phyloP scores from a whole-genome alignment of 805 yeast genomes.

The Candida piceae region DNA sequence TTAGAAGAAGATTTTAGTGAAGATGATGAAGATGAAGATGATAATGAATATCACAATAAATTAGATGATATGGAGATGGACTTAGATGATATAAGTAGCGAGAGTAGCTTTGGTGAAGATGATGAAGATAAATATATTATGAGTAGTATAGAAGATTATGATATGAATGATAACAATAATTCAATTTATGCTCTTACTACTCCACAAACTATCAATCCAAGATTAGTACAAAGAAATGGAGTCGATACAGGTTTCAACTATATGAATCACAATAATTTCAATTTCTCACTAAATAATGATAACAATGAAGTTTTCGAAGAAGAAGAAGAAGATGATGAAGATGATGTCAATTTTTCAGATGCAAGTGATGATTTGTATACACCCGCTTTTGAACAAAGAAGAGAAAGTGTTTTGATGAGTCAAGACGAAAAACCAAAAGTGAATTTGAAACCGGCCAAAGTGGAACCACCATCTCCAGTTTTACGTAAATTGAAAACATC shows the following conservation, averaged over 20 bases:
- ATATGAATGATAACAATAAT: slow-evolving; percentile 5
- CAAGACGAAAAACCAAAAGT: no score
- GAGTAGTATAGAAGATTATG: slow-evolving; percentile 8
- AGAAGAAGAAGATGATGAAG: slow-evolving; percentile 18
- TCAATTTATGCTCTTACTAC: slow-evolving; percentile 26
- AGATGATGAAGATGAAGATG: slow-evolving; percentile 29
- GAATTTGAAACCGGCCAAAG: no score
- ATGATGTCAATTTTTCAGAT: slow-evolving; percentile 19
- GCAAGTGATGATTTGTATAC: slow-evolving; percentile 26
- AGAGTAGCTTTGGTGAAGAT: slow-evolving; percentile 21
- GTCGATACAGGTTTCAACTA: neutral
- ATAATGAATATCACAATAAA: slow-evolving; percentile 20
- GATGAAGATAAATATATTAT: slow-evolving; percentile 17
- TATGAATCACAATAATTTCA: neutral
- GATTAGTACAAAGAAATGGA: slow-evolving; percentile 16
- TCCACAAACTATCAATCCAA: slow-evolving; percentile 24
- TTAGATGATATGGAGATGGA: slow-evolving; percentile 30
- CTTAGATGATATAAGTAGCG: slow-evolving; percentile 25
- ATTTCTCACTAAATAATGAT: neutral
- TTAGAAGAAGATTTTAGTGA: slow-evolving; percentile 27
- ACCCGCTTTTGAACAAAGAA: slow-evolving; percentile 27
- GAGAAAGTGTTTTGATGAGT: slow-evolving; percentile 19
- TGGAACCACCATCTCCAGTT: no score
- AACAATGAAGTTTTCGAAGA: slow-evolving; percentile 13
- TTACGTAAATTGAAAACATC: slow-evolving; percentile 17